These are phyloP conservation scores for Eimeria nieschulzi DNA, from an alignment of 169 alveolate species.

Conservation along the genomic window DNA sequence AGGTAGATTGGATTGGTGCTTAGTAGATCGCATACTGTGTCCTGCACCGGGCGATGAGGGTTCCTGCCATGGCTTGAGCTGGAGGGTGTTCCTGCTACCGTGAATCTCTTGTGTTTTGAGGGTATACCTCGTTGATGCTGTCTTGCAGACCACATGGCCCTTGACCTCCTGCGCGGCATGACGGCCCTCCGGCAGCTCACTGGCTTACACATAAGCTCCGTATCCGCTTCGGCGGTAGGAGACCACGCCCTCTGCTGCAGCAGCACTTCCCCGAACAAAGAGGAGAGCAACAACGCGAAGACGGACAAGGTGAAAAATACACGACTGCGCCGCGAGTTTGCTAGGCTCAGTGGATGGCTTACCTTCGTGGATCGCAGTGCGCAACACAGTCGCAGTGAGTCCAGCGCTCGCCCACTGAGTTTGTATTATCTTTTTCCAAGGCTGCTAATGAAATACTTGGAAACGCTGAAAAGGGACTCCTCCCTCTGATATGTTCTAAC, in stretches of 20 bases:
- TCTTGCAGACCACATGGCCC: conserved; percentile 67
- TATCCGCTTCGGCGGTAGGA: conserved; percentile 33
- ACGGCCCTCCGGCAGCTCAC: conserved; percentile 69
- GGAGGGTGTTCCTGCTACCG: too few species aligned
- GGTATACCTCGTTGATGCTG: not conserved
- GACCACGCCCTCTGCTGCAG: conserved; percentile 49
- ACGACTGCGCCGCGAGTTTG: conserved; percentile 49
- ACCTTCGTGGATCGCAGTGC: conserved; percentile 5
- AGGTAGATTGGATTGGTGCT: too few species aligned
- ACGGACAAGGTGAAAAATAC: conserved; percentile 21
- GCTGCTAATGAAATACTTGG: too few species aligned
- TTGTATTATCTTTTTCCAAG: too few species aligned
- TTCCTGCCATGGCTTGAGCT: too few species aligned
- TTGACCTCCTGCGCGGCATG: conserved; percentile 70
- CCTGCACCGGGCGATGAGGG: too few species aligned
- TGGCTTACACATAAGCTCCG: conserved; percentile 42
- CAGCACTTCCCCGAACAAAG: not conserved
- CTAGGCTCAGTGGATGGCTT: conserved; percentile 50
- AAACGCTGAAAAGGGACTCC: too few species aligned
- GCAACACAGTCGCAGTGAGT: not conserved
- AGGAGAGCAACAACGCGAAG: conserved; percentile 1
- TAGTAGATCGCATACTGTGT: too few species aligned
- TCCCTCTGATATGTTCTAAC: too few species aligned
- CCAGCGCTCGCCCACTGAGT: too few species aligned
- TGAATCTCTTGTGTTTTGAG: too few species aligned